A percentile compares a stretch with the other conserved stretches of the same genome.
Conservation (phyloP, 495 filamentous ascomycete species). For the Cairneyella variabilis region DNA sequence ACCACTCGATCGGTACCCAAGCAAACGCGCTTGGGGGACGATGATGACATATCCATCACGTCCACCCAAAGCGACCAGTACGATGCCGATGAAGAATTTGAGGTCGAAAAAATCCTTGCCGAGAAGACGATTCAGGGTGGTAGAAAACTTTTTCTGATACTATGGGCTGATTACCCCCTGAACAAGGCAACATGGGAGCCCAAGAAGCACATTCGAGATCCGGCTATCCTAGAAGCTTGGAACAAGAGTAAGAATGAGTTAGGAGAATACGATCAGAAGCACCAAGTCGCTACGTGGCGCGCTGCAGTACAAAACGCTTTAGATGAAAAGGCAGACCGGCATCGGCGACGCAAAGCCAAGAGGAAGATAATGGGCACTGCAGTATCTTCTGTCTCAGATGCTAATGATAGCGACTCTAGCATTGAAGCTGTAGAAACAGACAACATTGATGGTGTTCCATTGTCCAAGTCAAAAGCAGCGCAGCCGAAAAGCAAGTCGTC, state of each 20-base stretch:
- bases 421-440: background rate
- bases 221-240: slow-evolving; percentile 48
- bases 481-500: background rate
- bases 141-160: slow-evolving; percentile 52
- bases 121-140: slow-evolving; percentile 40
- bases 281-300: slow-evolving; percentile 45
- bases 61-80: slow-evolving; percentile 51
- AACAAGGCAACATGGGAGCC: slow-evolving; percentile 64
- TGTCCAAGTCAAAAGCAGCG: too few relatives aligned
- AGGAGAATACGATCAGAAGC: slow-evolving; percentile 39
- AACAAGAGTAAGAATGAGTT: slow-evolving; percentile 47
- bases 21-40: slow-evolving; percentile 13
- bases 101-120: slow-evolving; percentile 47
- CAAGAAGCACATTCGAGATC: slow-evolving; percentile 43
- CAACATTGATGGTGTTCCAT: too few relatives aligned
- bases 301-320: slow-evolving; percentile 37
- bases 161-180: slow-evolving; percentile 62
- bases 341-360: slow-evolving; percentile 44
- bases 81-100: slow-evolving; percentile 24
- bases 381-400: background rate
- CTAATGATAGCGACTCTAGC: background rate
- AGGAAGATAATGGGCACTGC: slow-evolving; percentile 5
- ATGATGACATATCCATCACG: slow-evolving; percentile 58
- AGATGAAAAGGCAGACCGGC: slow-evolving; percentile 37
- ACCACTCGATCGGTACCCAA: background rate